Conservation (phyloP, 495 filamentous ascomycete species). For the Xylaria acuta region DNA sequence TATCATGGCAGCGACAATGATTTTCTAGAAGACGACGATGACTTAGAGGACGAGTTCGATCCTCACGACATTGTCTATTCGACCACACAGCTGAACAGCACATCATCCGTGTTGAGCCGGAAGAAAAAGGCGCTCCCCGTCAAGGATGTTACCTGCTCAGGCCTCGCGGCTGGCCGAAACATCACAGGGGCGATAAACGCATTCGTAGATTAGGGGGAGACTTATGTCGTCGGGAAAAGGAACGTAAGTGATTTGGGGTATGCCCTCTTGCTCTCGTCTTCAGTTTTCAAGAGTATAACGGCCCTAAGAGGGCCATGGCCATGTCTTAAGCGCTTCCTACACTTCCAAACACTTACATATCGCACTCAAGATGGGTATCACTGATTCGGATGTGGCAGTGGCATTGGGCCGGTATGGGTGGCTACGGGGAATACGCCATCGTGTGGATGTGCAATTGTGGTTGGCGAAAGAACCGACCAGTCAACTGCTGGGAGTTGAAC, state of each 20-base stretch:
- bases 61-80: background rate
- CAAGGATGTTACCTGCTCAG: background rate
- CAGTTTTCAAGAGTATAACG: background rate
- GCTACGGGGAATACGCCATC: background rate
- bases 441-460: slow-evolving; percentile 7
- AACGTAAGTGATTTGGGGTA: background rate
- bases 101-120: background rate
- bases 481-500: slow-evolving; percentile 10
- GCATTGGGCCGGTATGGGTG: background rate
- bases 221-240: background rate
- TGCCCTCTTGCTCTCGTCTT: background rate
- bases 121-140: background rate
- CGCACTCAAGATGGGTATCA: background rate
- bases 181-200: background rate
- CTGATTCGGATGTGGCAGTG: background rate
- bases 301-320: background rate
- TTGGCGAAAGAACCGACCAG: background rate
- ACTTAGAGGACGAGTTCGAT: background rate
- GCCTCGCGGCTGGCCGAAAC: background rate
- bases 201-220: background rate
- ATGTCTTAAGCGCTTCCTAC: background rate
- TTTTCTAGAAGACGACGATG: background rate
- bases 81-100: background rate
- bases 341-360: background rate
- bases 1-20: background rate